phyloP scores from a whole-genome alignment of 23 red algal genomes.

The Chondrus crispus region DNA sequence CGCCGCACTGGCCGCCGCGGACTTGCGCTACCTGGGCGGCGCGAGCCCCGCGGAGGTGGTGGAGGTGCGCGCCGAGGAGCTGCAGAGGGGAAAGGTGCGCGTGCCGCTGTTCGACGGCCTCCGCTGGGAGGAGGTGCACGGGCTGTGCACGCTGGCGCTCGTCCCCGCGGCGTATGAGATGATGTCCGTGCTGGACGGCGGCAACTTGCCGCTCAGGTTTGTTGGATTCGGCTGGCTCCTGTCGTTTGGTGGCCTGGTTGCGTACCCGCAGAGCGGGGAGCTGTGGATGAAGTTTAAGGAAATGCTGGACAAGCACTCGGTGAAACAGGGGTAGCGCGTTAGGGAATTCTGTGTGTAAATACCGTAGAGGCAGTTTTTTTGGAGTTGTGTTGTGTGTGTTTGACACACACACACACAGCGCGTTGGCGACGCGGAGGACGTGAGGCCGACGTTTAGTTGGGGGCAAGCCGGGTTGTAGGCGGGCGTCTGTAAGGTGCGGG shows the following conservation, averaged over 20 bases:
- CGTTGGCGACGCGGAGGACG: too few species aligned
- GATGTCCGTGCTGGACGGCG: not conserved
- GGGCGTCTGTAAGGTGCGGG: too few species aligned
- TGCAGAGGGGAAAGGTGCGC: too few species aligned
- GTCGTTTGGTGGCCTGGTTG: constrained; percentile 26
- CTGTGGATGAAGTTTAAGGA: constrained; percentile 17
- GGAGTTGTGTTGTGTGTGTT: too few species aligned
- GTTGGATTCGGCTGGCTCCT: constrained; percentile 53
- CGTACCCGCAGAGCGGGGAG: constrained; percentile 35
- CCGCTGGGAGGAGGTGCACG: constrained; percentile 33
- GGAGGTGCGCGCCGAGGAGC: not conserved
- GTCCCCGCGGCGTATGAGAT: constrained; percentile 39
- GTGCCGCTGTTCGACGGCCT: constrained; percentile 38
- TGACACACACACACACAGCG: too few species aligned
- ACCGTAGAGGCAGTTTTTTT: too few species aligned
- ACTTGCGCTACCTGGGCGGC: not conserved
- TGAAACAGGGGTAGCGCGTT: too few species aligned
- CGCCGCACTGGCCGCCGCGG: constrained; percentile 14
- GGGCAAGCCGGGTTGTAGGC: too few species aligned
- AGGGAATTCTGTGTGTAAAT: too few species aligned
- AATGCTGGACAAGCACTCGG: too few species aligned
- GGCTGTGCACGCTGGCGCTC: constrained; percentile 21
- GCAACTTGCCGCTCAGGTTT: constrained; percentile 18
- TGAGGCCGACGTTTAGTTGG: too few species aligned
- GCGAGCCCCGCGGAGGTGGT: not conserved